Conservation (phyloP, 306 rosid species). For the Fragaria ananassa region DNA sequence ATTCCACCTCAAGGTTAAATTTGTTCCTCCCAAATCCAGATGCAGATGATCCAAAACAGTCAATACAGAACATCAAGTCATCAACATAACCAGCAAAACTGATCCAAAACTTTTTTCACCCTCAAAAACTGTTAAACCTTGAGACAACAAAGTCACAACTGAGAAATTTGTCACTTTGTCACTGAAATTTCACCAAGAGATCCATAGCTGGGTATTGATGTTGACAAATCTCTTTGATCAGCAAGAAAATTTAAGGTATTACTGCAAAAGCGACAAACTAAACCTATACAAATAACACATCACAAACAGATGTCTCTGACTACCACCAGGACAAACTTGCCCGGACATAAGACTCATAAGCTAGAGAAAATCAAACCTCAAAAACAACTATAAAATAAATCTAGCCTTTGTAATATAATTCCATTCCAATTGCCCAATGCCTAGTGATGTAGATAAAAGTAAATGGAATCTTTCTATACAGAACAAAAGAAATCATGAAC, state of each 20-base stretch:
- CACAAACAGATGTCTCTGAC: neutral
- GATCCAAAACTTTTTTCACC: neutral
- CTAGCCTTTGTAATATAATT: too few relatives aligned
- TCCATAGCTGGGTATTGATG: neutral
- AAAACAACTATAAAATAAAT: neutral
- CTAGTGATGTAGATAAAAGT: neutral
- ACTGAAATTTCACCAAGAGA: neutral
- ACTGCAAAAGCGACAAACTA: neutral
- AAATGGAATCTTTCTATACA: neutral
- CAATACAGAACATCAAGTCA: neutral
- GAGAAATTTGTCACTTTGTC: neutral
- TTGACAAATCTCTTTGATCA: neutral
- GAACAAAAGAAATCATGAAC: neutral
- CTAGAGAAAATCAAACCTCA: neutral
- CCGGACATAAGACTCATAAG: neutral
- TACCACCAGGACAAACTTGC: neutral
- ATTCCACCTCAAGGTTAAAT: neutral
- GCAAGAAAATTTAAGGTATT: neutral
- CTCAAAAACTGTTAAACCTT: neutral
- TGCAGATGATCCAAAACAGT: neutral
- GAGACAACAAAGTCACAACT: neutral
- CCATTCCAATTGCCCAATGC: neutral
- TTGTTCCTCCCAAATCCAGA: neutral
- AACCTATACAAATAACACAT: neutral
- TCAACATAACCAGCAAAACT: neutral